Evolutionary conservation across 2,329 filamentous ascomycete genomes (phyloP), one percentile per base, ranked within the genome.

Genomic region (Diaporthe batatas): DNA sequence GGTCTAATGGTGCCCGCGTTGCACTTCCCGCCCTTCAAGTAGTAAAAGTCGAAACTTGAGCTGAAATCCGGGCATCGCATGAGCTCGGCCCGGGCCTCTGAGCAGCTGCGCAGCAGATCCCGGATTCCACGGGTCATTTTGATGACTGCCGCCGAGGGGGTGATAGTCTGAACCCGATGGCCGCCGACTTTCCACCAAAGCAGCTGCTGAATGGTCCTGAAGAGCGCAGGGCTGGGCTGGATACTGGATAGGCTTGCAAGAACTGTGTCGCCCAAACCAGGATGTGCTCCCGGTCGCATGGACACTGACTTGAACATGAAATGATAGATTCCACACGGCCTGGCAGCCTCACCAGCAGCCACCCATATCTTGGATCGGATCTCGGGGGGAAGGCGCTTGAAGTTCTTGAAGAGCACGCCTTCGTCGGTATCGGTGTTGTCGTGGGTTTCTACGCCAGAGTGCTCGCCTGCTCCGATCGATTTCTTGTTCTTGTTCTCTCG

Each of bases 31-130:
- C 10, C 16, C 8, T 32, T 6, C 0, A 14, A 3, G 39, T 42
- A 47, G 25, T 64, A 25, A 18, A 64, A 64, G 1, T 14, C 42
- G 39, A 64, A 64, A 25, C 23, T 32, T 2, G 58, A 64, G 23
- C 39, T 18, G 16, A n/a, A 12, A 2, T 1, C 6, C 1, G 36
- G 58, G 7, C 2, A 14, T 39, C 58, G 39, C 16, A 32, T n/a
- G 8, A 64, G 39, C 58, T 64, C 58, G 18, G 23, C 10, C 39
- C 58, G 39, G 25, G 58, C 58, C 39, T 64, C 58, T 1, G 58
- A 16, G 25, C 58, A 64, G 58, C 39, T 64, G 3, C 23, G 23
- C 23, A 64, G 18, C 39, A 64, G 25, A 16, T 14, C 21, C 2
- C 58, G 25, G 8, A 47, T 29, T 2, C 11, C 25, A 16, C 25